These are phyloP conservation scores for Vitis rotundifolia DNA, from an alignment of 164 flowering plant genomes.

Conservation along the genomic window DNA sequence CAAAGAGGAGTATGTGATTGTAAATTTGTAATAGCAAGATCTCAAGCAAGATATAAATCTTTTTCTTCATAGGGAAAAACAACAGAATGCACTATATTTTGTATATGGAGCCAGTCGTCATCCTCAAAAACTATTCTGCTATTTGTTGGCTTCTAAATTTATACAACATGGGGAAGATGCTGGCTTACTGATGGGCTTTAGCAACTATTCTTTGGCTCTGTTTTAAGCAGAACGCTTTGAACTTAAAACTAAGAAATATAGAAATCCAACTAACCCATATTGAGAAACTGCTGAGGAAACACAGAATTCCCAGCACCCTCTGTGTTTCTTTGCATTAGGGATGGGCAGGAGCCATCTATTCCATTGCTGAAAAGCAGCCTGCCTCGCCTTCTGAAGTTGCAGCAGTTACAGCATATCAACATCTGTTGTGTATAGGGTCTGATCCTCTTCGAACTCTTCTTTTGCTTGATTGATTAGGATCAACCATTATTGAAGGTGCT, in stretches of 20 bases:
- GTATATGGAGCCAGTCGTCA: conserved; percentile 21
- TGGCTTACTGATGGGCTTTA: conserved; percentile 17
- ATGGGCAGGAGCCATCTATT: conserved; percentile 6
- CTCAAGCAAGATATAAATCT: conserved; percentile 4
- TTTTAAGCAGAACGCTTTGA: conserved; percentile 1
- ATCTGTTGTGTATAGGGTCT: conserved; percentile 80
- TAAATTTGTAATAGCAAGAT: too few relatives aligned
- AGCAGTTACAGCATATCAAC: conserved; percentile 34
- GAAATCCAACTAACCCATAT: conserved; percentile 32
- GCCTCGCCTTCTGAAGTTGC: background rate
- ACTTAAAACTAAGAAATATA: conserved; percentile 16
- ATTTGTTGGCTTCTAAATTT: conserved; percentile 25
- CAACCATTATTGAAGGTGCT: conserved; percentile 39
- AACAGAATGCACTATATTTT: conserved; percentile 13
- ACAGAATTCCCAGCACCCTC: conserved; percentile 3
- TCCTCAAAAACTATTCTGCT: conserved; percentile 13
- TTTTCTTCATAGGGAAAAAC: conserved; percentile 4
- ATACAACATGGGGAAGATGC: conserved; percentile 22
- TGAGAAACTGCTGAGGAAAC: conserved; percentile 20
- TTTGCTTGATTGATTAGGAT: conserved; percentile 61
- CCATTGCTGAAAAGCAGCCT: conserved; percentile 8
- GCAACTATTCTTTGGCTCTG: conserved; percentile 16
- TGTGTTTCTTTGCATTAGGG: conserved; percentile 8
- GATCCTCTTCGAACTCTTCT: conserved; percentile 68
- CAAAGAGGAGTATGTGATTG: background rate